phyloP scores from a whole-genome alignment of 2,329 filamentous ascomycete species.

The Exophiala phaeomuriformis region DNA sequence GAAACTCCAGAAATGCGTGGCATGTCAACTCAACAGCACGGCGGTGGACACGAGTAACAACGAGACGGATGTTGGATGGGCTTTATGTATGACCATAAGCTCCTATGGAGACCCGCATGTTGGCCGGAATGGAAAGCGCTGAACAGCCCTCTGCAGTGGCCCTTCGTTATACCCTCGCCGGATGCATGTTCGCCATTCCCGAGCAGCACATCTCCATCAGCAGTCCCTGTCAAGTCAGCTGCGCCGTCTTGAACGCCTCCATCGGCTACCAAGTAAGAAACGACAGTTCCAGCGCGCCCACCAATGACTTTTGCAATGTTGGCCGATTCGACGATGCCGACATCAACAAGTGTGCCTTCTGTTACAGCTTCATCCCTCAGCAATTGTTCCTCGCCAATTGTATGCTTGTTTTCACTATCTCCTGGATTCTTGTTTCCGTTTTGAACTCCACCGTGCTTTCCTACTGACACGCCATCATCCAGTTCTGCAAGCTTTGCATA shows the following conservation, averaged over 20 bases:
- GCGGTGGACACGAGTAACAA: slow-evolving; percentile 31
- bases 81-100: slow-evolving; percentile 35
- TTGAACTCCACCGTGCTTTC: neutral
- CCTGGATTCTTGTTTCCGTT: neutral
- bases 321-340: slow-evolving; percentile 36
- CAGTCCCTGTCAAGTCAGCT: slow-evolving; percentile 40
- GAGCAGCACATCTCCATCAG: slow-evolving; percentile 33
- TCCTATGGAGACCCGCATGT: neutral
- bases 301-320: slow-evolving; percentile 35
- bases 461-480: neutral
- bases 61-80: slow-evolving; percentile 41
- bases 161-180: slow-evolving; percentile 39
- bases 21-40: slow-evolving; percentile 37
- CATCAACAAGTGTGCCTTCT: slow-evolving; percentile 38
- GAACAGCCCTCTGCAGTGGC: slow-evolving; percentile 33
- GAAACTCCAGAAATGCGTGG: slow-evolving; percentile 37
- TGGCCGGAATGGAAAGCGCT: neutral
- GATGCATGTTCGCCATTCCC: slow-evolving; percentile 40
- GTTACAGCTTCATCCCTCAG: slow-evolving; percentile 38
- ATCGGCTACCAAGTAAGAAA: slow-evolving; percentile 30
- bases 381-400: slow-evolving; percentile 41
- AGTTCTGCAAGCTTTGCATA: slow-evolving; percentile 42
- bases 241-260: slow-evolving; percentile 29
- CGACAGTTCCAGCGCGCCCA: slow-evolving; percentile 29
- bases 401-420: slow-evolving; percentile 23